Percentiles rank a stretch among this genome's conserved stretches.
Evolutionary conservation across 768 basidiomycete species (phyloP).

Genomic region (Pleurotus eryngii): DNA sequence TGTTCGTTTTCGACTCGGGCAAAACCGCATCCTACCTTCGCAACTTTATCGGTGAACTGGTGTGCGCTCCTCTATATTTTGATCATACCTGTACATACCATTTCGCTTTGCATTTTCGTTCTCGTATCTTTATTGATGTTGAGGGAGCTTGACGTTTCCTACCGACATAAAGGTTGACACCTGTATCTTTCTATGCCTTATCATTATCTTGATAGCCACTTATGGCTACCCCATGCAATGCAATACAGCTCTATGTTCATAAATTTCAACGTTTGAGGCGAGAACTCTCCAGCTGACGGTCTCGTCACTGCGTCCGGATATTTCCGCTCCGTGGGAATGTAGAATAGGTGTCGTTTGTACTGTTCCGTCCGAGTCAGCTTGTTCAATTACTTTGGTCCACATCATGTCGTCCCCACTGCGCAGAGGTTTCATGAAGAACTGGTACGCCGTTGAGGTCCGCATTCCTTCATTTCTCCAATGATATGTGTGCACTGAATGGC

Average conservation of each 20-base stretch:
- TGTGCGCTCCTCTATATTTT: neutral
- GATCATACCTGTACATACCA: constrained; percentile 6
- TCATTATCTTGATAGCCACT: constrained; percentile 9
- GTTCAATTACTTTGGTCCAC: neutral
- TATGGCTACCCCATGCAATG: constrained; percentile 1
- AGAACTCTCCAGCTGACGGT: neutral
- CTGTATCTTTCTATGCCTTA: constrained; percentile 28
- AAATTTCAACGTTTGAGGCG: neutral
- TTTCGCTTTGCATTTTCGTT: constrained; percentile 14
- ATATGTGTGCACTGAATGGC: neutral
- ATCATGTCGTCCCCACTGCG: constrained; percentile 25
- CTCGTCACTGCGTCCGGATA: neutral
- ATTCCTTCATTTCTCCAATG: no score
- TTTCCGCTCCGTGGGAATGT: constrained; percentile 6
- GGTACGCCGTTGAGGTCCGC: constrained; percentile 71
- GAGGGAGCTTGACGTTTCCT: constrained; percentile 28
- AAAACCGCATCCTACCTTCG: constrained; percentile 9
- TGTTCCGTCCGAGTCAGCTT: no score
- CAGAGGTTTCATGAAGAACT: constrained; percentile 54
- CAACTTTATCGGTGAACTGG: constrained; percentile 14
- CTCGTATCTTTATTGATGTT: constrained; percentile 18
- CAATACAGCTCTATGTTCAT: constrained; percentile 2
- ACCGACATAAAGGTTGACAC: constrained; percentile 15
- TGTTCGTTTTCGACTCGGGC: neutral
- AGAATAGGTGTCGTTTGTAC: neutral